Evolutionary conservation across 225 moss, liverwort and hornwort genomes (phyloP).

Genomic region (Pseudisothecium myosuroides): DNA sequence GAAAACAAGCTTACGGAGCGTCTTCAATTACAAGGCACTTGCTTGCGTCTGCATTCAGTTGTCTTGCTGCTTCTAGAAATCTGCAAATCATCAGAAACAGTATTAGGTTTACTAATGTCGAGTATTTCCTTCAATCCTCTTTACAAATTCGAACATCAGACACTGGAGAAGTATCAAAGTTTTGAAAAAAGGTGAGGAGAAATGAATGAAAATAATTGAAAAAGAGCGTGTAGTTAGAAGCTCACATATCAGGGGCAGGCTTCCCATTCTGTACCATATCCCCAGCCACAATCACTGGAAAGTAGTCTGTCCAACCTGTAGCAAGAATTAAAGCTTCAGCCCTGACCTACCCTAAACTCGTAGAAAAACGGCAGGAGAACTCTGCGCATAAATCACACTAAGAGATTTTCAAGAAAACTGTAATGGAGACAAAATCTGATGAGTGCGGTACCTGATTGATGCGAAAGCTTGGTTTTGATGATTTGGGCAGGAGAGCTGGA

Average conservation of each 20-base stretch:
- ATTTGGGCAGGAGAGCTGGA: constrained; percentile 57
- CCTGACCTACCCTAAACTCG: neutral
- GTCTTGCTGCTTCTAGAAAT: constrained; percentile 70
- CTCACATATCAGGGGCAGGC: constrained; percentile 79
- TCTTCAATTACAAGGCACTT: constrained; percentile 80
- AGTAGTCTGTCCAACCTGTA: constrained; percentile 53
- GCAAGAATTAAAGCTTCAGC: neutral
- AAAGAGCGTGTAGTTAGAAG: neutral
- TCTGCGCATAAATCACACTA: neutral
- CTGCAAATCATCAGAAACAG: constrained; percentile 7
- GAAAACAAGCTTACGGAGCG: constrained; percentile 37
- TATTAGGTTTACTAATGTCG: neutral
- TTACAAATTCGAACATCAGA: neutral
- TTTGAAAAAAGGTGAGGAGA: neutral
- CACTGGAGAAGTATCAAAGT: neutral
- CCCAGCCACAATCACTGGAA: constrained; percentile 57
- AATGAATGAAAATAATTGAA: neutral
- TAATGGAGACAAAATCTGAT: neutral
- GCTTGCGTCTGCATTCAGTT: constrained; percentile 49
- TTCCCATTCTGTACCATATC: constrained; percentile 84
- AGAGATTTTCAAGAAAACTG: neutral
- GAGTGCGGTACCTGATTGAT: constrained; percentile 30
- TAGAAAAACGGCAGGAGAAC: neutral
- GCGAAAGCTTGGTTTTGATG: constrained; percentile 38
- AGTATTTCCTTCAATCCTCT: neutral